Evolutionary conservation across 2,329 filamentous ascomycete species (phyloP).

Genomic region (Phaeosphaeriaceae sp.): DNA sequence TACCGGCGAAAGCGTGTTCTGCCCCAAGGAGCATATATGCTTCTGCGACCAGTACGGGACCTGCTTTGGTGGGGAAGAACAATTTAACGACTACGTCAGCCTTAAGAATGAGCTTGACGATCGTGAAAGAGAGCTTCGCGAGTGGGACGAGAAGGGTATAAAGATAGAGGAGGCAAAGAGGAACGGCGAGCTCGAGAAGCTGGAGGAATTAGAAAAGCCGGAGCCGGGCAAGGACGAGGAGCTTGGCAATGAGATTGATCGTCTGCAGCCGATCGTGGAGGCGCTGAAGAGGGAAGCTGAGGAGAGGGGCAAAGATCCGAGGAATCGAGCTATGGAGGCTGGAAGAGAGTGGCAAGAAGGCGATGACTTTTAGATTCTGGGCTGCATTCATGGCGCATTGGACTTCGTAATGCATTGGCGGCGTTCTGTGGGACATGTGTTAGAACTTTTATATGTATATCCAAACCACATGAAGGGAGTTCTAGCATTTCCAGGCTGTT

Average conservation of each 20-base stretch:
- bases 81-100: conserved; percentile 58
- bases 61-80: conserved; percentile 62
- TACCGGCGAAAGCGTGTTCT: conserved; percentile 57
- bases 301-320: conserved; percentile 59
- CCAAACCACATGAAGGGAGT: neutral
- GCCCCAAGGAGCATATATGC: conserved; percentile 63
- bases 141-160: conserved; percentile 50
- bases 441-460: no score
- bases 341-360: conserved; percentile 63
- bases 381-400: conserved; percentile 1
- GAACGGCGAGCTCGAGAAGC: conserved; percentile 36
- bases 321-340: conserved; percentile 59
- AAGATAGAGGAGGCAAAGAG: conserved; percentile 43
- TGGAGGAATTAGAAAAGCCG: conserved; percentile 43
- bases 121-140: conserved; percentile 50
- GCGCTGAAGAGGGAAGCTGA: conserved; percentile 54
- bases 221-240: conserved; percentile 53
- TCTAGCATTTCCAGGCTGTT: neutral
- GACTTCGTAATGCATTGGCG: neutral
- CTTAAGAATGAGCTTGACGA: conserved; percentile 53
- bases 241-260: conserved; percentile 54
- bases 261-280: conserved; percentile 53
- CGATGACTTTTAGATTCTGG: conserved; percentile 57
- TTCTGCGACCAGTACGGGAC: conserved; percentile 70
- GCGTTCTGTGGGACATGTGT: neutral